phyloP scores from a whole-genome alignment of 2,329 filamentous ascomycete genomes.

The Akanthomyces dipterigenus region DNA sequence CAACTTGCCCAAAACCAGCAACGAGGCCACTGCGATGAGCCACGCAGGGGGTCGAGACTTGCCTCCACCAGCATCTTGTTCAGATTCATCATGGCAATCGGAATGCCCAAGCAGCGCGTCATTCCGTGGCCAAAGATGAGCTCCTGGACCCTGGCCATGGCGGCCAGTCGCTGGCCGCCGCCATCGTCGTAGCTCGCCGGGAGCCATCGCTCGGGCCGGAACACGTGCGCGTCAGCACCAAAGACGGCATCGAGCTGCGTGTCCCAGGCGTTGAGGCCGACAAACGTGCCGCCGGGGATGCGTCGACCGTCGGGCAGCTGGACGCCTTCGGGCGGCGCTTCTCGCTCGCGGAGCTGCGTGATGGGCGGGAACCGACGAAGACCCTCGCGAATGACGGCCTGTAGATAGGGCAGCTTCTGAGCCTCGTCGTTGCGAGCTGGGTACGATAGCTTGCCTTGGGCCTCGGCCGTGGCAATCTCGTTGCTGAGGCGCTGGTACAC shows the following conservation, averaged over 20 bases:
- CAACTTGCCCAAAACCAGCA: neutral
- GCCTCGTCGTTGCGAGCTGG: neutral
- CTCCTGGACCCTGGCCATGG: neutral
- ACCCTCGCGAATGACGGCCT: neutral
- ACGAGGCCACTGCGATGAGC: neutral
- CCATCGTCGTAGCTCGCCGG: neutral
- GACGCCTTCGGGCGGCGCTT: neutral
- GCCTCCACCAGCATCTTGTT: constrained; percentile 4
- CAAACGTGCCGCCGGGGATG: neutral
- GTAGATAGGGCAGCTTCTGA: neutral
- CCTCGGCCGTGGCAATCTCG: neutral
- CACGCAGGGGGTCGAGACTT: neutral
- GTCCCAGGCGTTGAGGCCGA: neutral
- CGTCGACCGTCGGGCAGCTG: neutral
- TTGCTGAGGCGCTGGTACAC: neutral
- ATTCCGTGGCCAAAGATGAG: constrained; percentile 1
- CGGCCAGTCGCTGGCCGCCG: neutral
- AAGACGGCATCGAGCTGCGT: neutral
- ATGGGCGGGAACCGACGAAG: neutral
- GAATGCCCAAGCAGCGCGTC: neutral
- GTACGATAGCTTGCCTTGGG: neutral
- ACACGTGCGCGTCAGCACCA: neutral
- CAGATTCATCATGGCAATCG: constrained; percentile 1
- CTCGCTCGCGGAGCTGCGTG: neutral
- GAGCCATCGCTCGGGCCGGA: neutral